Percentiles rank a stretch among this genome's conserved stretches.
phyloP scores from a whole-genome alignment of 2,329 filamentous ascomycete species.

The Alternaria burnsii region DNA sequence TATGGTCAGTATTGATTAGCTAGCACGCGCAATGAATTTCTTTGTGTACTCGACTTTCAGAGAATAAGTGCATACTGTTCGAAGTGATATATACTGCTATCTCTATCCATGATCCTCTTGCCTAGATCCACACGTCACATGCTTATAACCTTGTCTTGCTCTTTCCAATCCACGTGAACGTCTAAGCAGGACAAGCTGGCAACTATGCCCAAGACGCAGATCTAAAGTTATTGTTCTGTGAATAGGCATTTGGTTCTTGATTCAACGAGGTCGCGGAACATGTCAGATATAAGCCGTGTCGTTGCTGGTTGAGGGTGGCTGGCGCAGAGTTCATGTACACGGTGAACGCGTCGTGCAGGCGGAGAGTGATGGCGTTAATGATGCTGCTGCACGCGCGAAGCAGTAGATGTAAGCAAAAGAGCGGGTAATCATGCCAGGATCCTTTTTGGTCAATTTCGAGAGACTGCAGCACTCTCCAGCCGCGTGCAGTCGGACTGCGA shows the following conservation, averaged over 20 bases:
- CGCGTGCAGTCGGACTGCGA: background rate
- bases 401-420: background rate
- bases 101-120: background rate
- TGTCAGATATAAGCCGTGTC: background rate
- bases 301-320: background rate
- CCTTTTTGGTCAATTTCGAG: background rate
- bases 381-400: background rate
- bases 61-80: rapidly evolving
- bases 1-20: conserved; percentile 4
- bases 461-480: background rate
- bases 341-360: background rate
- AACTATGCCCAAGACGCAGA: background rate
- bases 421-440: rapidly evolving
- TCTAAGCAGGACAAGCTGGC: background rate
- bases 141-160: background rate
- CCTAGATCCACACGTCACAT: background rate
- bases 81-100: background rate
- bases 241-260: background rate
- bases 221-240: background rate
- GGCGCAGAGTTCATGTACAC: background rate
- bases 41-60: conserved; percentile 9
- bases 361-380: background rate
- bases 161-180: background rate
- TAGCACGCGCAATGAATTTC: conserved; percentile 16
- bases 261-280: too few relatives aligned